Conservation (phyloP, 805 yeast species). For the Saccharomycopsis oosterbeekiorum region DNA sequence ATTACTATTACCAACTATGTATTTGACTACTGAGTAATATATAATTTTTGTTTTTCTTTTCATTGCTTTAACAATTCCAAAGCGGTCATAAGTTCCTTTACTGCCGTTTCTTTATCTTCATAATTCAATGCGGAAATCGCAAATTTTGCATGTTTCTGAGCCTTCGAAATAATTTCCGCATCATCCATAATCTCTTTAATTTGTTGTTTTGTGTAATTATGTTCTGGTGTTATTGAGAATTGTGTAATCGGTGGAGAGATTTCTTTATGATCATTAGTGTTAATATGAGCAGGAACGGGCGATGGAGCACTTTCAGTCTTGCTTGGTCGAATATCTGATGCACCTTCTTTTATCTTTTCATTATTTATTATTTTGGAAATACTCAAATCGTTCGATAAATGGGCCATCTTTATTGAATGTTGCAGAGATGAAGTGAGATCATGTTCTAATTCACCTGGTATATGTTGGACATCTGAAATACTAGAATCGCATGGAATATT, state of each 20-base stretch:
- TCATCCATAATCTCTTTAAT: slow-evolving; percentile 42
- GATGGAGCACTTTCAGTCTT: neutral
- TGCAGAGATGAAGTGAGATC: neutral
- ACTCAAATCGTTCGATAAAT: neutral
- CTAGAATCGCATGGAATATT: too few relatives aligned
- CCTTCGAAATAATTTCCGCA: slow-evolving; percentile 45
- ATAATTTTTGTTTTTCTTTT: neutral
- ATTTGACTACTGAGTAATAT: too few relatives aligned
- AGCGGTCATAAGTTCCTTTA: slow-evolving; percentile 36
- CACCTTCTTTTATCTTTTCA: neutral
- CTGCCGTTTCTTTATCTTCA: slow-evolving; percentile 64
- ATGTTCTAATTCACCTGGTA: neutral
- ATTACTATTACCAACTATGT: too few relatives aligned
- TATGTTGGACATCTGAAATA: too few relatives aligned
- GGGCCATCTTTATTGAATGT: neutral
- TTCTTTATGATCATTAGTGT: neutral
- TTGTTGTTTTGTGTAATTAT: slow-evolving; percentile 25
- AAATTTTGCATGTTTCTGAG: slow-evolving; percentile 63
- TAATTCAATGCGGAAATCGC: slow-evolving; percentile 74
- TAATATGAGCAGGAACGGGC: neutral
- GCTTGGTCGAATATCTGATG: neutral
- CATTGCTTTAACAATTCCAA: slow-evolving; percentile 6
- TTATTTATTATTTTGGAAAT: neutral
- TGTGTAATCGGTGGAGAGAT: neutral
- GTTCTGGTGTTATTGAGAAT: neutral